These are phyloP conservation scores for Pseudogymnoascus sp. DNA, from an alignment of 2,329 filamentous ascomycete species.

Conservation along the genomic window DNA sequence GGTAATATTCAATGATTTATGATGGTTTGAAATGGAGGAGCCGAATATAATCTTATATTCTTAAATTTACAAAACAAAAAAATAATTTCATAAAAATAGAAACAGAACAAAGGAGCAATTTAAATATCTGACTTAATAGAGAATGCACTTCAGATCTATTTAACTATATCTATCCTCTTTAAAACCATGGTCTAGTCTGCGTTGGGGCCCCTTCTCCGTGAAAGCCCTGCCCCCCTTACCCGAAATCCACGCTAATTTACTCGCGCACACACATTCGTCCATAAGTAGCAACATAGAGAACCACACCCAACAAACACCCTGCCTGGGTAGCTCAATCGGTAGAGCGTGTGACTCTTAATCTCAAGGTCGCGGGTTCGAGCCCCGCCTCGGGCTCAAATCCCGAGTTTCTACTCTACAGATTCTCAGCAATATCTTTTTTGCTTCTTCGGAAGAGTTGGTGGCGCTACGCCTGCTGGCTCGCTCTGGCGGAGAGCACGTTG, in stretches of 20 bases:
- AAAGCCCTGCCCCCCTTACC: neutral
- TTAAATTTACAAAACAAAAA: neutral
- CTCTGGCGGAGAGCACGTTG: too few relatives aligned
- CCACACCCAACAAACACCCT: neutral
- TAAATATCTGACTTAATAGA: neutral
- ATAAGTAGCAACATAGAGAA: neutral
- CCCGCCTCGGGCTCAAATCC: constrained; percentile 7
- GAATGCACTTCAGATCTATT: neutral
- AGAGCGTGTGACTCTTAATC: constrained; percentile 59
- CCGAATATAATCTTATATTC: neutral
- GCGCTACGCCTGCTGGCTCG: too few relatives aligned
- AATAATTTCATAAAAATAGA: neutral
- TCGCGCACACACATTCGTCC: neutral
- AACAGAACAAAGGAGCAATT: neutral
- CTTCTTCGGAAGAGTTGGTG: neutral
- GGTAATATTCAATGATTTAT: neutral
- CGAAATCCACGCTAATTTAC: neutral
- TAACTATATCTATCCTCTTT: neutral
- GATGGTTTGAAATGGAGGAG: too few relatives aligned
- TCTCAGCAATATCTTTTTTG: constrained; percentile 1
- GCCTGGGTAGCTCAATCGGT: constrained; percentile 53
- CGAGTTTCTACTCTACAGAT: constrained; percentile 6
- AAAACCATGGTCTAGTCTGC: neutral
- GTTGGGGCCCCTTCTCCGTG: neutral
- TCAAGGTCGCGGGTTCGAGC: constrained; percentile 5